Evolutionary conservation across 345 rosid species (phyloP).

Genomic region (Cardamine occulta): DNA sequence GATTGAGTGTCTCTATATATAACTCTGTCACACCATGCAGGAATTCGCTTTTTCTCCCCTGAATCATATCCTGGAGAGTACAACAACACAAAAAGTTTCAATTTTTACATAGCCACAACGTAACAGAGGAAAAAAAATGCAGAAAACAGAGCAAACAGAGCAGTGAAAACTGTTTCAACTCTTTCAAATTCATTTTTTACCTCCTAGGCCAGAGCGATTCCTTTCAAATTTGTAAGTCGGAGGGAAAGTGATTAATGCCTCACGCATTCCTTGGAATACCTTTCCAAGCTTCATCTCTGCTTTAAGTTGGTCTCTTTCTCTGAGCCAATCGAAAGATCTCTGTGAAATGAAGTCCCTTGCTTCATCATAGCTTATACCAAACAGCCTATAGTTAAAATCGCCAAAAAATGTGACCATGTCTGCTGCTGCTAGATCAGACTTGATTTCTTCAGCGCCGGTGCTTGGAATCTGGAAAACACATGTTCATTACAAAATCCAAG

Average conservation of each 20-base stretch:
- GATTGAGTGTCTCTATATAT: conserved; percentile 81
- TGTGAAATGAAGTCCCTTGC: conserved; percentile 97
- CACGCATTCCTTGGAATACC: conserved; percentile 99
- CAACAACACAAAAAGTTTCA: background rate
- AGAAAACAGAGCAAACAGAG: background rate
- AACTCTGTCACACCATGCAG: conserved; percentile 99
- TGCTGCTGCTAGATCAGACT: conserved; percentile 85
- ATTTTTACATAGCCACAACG: background rate
- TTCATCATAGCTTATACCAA: conserved; percentile 94
- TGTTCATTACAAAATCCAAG: conserved; percentile 36
- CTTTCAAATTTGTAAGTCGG: conserved; percentile 94
- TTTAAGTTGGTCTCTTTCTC: conserved; percentile 93
- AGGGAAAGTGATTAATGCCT: conserved; percentile 86
- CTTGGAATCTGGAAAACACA: conserved; percentile 35
- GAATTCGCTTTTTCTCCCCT: conserved; percentile 96
- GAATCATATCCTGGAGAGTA: conserved; percentile 82
- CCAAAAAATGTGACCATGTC: conserved; percentile 92
- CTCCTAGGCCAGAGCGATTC: conserved; percentile 82
- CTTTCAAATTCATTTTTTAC: conserved; percentile 45
- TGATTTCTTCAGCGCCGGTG: conserved; percentile 57
- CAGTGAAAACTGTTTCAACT: background rate
- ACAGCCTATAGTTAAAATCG: conserved; percentile 92
- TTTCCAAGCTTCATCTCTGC: conserved; percentile 89
- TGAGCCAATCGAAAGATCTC: conserved; percentile 93
- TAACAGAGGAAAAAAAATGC: background rate